Evolutionary conservation across 1,139 yeast genomes (phyloP), one percentile per base, ranked within the genome.

Genomic region (Nakaseomyces kungkrabaensis): DNA sequence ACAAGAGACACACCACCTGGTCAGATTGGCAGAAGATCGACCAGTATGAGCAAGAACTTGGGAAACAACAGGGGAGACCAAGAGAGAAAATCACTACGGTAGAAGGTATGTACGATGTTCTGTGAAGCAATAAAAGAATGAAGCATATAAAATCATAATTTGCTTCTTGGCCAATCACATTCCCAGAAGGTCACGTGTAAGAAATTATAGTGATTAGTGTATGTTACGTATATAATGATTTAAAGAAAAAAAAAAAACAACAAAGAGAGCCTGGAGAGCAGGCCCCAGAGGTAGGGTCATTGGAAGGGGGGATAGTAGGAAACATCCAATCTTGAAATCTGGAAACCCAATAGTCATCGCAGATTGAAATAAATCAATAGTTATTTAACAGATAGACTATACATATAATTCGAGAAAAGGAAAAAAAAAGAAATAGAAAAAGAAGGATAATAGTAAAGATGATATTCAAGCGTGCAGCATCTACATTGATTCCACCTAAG

Each of bases 401-500:
- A 17, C 22, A 17, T 17, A 17, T 17, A 17, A 17, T 17, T 17
- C 22, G 22, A 17, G 22, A 17, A 3, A 17, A 17, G n/a, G 26
- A 37, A 37, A 5, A 26, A 13, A 32, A 25, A 13, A n/a, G n/a
- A n/a, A 37, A 32, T 25, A 31, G 13, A 37, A 32, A 27, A 9
- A 38, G 33, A 42, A 22, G 24, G 37, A 43, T 11, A 25, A 41
- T 27, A 49, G 25, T 36, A 37, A 37, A 37, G 13, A 59, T 83
- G 76, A 77, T 89, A 72, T 77, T 81, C 69, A 89, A 86, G 83
- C 90, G 97, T 76, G 85, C 48, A 17, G 43, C 92, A 72, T 89
- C 97, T 61, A 85, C 97, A 66, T 79, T 92, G 75, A 89, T 92
- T 68, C 98, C 98, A 65, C 98, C 98, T 69, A 92, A 92, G 94